phyloP scores from a whole-genome alignment of 2,329 filamentous ascomycete species.

The Diaporthe vexans region DNA sequence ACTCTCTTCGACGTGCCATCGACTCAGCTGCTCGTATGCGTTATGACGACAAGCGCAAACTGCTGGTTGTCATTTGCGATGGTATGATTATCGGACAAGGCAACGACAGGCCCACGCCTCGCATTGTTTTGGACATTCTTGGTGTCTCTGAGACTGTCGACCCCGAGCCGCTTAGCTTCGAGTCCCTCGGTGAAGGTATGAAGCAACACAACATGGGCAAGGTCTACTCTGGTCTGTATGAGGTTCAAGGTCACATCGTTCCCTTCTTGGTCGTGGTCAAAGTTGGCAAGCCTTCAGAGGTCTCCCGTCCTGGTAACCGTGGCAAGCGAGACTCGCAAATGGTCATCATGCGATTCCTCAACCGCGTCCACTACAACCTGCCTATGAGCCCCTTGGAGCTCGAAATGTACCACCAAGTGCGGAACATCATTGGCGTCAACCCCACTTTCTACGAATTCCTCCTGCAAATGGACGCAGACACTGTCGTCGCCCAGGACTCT shows the following conservation, averaged over 20 bases:
- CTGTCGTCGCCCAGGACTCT: slow-evolving; percentile 89
- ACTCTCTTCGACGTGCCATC: slow-evolving; percentile 95
- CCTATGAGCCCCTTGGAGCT: slow-evolving; percentile 97
- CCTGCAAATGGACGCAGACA: slow-evolving; percentile 97
- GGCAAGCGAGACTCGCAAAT: slow-evolving; percentile 99
- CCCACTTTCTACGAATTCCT: slow-evolving; percentile 98
- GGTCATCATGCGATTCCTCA: slow-evolving; percentile 98
- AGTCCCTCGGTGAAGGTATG: slow-evolving; percentile 93
- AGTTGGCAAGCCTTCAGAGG: slow-evolving; percentile 97
- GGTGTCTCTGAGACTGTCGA: slow-evolving; percentile 95
- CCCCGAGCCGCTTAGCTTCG: slow-evolving; percentile 95
- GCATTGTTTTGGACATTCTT: slow-evolving; percentile 96
- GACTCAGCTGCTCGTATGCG: slow-evolving; percentile 95
- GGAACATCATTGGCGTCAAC: slow-evolving; percentile 98
- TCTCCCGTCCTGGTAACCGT: slow-evolving; percentile 94
- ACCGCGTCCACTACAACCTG: slow-evolving; percentile 97
- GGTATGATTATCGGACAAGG: slow-evolving; percentile 99
- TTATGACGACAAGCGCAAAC: slow-evolving; percentile 98
- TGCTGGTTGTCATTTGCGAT: slow-evolving; percentile 92
- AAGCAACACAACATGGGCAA: slow-evolving; percentile 99
- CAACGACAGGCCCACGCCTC: slow-evolving; percentile 94
- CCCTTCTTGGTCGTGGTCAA: slow-evolving; percentile 98
- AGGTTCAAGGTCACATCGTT: slow-evolving; percentile 97
- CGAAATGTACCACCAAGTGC: slow-evolving; percentile 98
- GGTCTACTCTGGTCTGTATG: slow-evolving; percentile 96